Evolutionary conservation across 768 basidiomycete genomes (phyloP), one percentile per base, ranked within the genome.

Genomic region (Leucocoprinus leucothites): DNA sequence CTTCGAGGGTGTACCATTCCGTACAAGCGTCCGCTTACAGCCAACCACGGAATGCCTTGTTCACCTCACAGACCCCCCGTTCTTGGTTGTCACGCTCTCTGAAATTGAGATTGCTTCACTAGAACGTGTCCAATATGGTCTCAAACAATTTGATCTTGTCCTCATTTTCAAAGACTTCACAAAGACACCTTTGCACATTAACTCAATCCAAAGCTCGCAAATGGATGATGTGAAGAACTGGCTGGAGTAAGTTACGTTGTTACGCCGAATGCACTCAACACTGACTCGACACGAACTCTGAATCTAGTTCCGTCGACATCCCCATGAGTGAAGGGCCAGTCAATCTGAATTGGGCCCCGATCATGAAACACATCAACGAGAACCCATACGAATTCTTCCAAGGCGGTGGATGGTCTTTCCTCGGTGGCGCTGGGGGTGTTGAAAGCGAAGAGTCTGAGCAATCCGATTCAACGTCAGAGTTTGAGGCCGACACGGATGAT

Each of bases 331-430:
- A 98, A 70, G 90, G 95, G 3, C 92, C 93, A 6, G 93, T 99
- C 74, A 98, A 98, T 70, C 76, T 98, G 72, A 96, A 97, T 65
- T 99, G 96, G 97, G 86, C 87, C 4, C 91, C 90, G 2, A 97
- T 99, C 68, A 98, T 99, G 94, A 98, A 98, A 71, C 95, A 93
- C 36, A 87, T 98, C 71, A 97, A 97, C 59, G 96, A 98, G 60
- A 92, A 88, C 59, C 94, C 97, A 0, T 85, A 89, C 61, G 92
- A 90, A 25, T 99, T 98, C 75, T 99, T 95, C 85, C 87, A 88
- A 58, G 84, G 87, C 47, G 94, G 94, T n/a, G 97, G 97, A 34
- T 98, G 96, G 96, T 75, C 73, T 54, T 98, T 94, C 85, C 80
- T 98, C 57, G 84, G 87, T 13, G 86, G 87, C 40, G 75, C 82